Evolutionary conservation across 345 rosid genomes (phyloP).

Genomic region (Gossypium ekmanianum): DNA sequence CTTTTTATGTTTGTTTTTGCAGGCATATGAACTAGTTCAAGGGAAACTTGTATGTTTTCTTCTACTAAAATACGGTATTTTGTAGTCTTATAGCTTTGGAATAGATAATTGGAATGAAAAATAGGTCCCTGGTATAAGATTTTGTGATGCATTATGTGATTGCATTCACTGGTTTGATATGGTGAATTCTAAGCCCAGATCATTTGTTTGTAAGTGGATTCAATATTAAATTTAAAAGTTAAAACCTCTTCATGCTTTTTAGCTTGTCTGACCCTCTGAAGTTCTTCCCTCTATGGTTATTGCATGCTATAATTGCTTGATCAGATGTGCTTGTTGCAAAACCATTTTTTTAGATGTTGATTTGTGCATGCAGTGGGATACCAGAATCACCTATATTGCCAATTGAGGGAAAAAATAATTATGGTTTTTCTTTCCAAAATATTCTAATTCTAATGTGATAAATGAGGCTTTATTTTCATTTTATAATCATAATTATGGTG

Average conservation of each 20-base stretch:
- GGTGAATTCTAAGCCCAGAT: neutral
- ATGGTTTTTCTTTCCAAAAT: neutral
- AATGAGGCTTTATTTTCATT: neutral
- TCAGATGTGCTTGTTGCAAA: neutral
- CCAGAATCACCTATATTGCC: neutral
- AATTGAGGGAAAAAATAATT: neutral
- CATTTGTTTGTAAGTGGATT: neutral
- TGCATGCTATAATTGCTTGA: neutral
- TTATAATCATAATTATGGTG: neutral
- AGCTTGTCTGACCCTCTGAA: neutral
- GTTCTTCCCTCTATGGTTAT: neutral
- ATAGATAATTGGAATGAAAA: neutral
- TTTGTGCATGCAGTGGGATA: neutral
- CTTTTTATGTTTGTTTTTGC: constrained; percentile 29
- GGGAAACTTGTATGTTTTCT: constrained; percentile 69
- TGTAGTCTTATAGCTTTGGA: neutral
- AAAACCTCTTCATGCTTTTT: neutral
- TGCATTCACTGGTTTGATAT: neutral
- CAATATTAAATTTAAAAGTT: neutral
- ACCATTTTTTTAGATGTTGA: neutral
- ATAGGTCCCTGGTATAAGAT: neutral
- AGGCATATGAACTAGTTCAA: constrained; percentile 93
- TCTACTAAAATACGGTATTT: neutral
- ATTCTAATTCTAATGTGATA: neutral
- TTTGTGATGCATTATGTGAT: neutral